Evolutionary conservation across 1,139 yeast genomes (phyloP).

Genomic region (Geotrichum phurueaensis): DNA sequence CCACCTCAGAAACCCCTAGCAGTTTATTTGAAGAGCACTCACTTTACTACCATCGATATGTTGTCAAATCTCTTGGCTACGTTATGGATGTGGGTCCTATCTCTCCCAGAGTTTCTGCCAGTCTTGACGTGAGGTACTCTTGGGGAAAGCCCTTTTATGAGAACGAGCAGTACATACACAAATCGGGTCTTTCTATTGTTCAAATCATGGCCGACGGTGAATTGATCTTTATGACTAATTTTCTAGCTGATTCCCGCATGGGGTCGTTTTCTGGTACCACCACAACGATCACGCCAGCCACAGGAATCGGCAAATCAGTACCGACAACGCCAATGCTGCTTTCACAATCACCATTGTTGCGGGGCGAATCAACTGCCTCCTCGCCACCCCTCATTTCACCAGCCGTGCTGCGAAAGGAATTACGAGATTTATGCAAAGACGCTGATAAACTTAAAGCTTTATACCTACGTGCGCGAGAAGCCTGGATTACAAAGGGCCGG

Average conservation of each 20-base stretch:
- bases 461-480: conserved; percentile 45
- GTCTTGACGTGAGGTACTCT: conserved; percentile 57
- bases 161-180: conserved; percentile 84
- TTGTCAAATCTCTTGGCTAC: conserved; percentile 66
- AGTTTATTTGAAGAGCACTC: conserved; percentile 37
- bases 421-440: conserved; percentile 46
- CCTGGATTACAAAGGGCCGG: conserved; percentile 17
- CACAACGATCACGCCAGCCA: not conserved
- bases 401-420: conserved; percentile 2
- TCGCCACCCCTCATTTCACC: not conserved
- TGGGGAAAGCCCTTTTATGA: conserved; percentile 88
- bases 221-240: conserved; percentile 49
- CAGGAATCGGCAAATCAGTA: not conserved
- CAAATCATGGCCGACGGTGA: conserved; percentile 80
- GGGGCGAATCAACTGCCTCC: not conserved
- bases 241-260: conserved; percentile 33
- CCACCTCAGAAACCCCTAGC: not conserved
- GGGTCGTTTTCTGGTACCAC: conserved; percentile 11
- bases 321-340: not conserved
- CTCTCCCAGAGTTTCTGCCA: conserved; percentile 27
- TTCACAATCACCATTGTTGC: not conserved
- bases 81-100: conserved; percentile 72
- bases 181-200: conserved; percentile 81
- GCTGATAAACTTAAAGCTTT: conserved; percentile 43
- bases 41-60: conserved; percentile 55